phyloP scores from a whole-genome alignment of 2,329 filamentous ascomycete genomes.

The Botrytis sinoallii region DNA sequence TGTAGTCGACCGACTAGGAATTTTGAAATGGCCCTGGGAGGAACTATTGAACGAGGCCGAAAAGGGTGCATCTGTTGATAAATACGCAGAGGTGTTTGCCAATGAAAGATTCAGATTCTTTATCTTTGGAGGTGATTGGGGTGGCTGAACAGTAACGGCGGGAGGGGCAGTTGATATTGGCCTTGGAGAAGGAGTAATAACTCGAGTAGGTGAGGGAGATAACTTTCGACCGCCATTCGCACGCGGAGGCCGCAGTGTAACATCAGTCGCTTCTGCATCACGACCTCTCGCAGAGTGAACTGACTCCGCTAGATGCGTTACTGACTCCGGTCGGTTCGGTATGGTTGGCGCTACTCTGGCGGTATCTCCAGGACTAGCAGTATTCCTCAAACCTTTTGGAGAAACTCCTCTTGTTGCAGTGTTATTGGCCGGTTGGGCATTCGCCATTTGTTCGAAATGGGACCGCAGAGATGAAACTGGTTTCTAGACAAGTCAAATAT shows the following conservation, averaged over 20 bases:
- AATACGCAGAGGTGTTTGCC: constrained; percentile 29
- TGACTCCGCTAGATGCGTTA: constrained; percentile 24
- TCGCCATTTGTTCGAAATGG: constrained; percentile 75
- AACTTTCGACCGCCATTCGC: constrained; percentile 25
- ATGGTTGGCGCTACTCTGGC: constrained; percentile 18
- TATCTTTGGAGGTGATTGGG: constrained; percentile 62
- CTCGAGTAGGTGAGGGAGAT: constrained; percentile 34
- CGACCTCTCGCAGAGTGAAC: constrained; percentile 29
- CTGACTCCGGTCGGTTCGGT: constrained; percentile 26
- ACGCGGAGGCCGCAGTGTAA: constrained; percentile 30
- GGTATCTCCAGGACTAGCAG: constrained; percentile 24
- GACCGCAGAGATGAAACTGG: constrained; percentile 79
- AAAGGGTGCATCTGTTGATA: constrained; percentile 30
- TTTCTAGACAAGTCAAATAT: constrained; percentile 51
- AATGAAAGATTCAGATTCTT: constrained; percentile 29
- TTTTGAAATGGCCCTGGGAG: constrained; percentile 48
- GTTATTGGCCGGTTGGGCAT: constrained; percentile 42
- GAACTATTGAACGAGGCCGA: constrained; percentile 42
- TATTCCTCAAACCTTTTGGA: constrained; percentile 30
- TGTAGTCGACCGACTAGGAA: constrained; percentile 54
- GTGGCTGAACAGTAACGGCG: constrained; percentile 66
- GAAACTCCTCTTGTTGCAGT: constrained; percentile 30
- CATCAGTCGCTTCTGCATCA: constrained; percentile 27
- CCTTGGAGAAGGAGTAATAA: constrained; percentile 25
- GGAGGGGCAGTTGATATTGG: constrained; percentile 42